Base-by-base conservation (phyloP, 129 eudicot species). In the Saposhnikovia divaricata region DNA sequence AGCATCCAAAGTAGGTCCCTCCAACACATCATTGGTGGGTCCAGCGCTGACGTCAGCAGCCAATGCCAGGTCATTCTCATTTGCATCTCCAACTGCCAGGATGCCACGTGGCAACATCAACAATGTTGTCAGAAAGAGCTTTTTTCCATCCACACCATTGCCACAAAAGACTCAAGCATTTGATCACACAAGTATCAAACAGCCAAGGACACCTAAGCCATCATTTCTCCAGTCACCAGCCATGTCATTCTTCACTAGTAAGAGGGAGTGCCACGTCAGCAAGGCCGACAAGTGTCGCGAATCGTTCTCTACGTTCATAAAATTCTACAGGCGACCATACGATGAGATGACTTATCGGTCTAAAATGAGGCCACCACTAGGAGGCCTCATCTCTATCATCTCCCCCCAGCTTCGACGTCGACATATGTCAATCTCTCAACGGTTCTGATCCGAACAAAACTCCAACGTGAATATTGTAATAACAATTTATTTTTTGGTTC, bases 331-430 rank as follows among this genome's bases (percentile, higher is more conserved):
- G 66, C 80, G 92, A 44, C 98, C 96, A 5, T 94, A 94, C 79
- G 97, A 94, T 45, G 98, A 94, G 87, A 94, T 94, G 98, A 83
- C 82, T 45, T 94, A 94, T 55, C 79, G 98, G 81, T 88, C 98
- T 4, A 94, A 92, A 83, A 94, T 94, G 98, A 90, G 88, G 77
- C 97, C 98, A 0, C 98, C 98, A 5, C 91, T 94, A 4, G 97
- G 98, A 27, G 98, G 98, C 4, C 89, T 92, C 25, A 86, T 94
- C 50, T 94, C 98, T 18, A 94, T 94, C 68, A 96, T 94, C 43
- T 84, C 93, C 14, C 97, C 98, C 4, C 93, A 88, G 12, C 77
- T 89, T 59, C 80, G 83, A 79, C 93, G 96, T 19, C 91, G 92
- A 75, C 96, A 94, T 90, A 82, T 87, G 90, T 94, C 98, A 27